Evolutionary conservation across 2,329 filamentous ascomycete genomes (phyloP).

Genomic region (Phialophora macrospora): DNA sequence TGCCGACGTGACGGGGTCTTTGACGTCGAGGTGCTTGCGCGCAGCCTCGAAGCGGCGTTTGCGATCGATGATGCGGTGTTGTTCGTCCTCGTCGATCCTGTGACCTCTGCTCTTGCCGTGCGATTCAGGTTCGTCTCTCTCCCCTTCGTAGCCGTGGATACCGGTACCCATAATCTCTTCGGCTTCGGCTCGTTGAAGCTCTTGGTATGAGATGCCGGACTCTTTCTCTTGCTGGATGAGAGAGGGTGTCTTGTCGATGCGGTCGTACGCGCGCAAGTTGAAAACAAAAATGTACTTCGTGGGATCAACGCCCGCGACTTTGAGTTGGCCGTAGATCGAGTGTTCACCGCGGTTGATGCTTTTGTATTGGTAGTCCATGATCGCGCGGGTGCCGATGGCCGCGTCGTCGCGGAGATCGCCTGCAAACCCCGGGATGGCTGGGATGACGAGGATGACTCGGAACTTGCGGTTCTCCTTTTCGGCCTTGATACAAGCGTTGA

Average conservation of each 20-base stretch:
- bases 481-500: constrained; percentile 83
- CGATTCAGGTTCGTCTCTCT: constrained; percentile 43
- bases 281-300: constrained; percentile 85
- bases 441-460: constrained; percentile 85
- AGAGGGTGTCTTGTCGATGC: constrained; percentile 78
- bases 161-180: constrained; percentile 83
- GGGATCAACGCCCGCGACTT: constrained; percentile 43
- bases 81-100: constrained; percentile 44
- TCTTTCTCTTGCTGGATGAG: constrained; percentile 77
- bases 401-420: constrained; percentile 84
- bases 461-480: constrained; percentile 85
- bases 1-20: constrained; percentile 52
- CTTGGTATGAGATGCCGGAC: constrained; percentile 81
- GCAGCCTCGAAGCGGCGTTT: constrained; percentile 54
- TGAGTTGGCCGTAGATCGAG: constrained; percentile 83
- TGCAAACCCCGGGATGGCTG: constrained; percentile 90
- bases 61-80: constrained; percentile 53
- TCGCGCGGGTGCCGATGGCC: constrained; percentile 83
- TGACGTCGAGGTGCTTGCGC: constrained; percentile 48
- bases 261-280: constrained; percentile 90
- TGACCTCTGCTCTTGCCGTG: constrained; percentile 23
- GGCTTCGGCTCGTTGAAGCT: constrained; percentile 84
- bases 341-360: constrained; percentile 90
- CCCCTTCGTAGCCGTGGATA: constrained; percentile 63
- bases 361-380: constrained; percentile 99